Conservation (phyloP, 2,329 filamentous ascomycete genomes). For the Fusarium palustre region DNA sequence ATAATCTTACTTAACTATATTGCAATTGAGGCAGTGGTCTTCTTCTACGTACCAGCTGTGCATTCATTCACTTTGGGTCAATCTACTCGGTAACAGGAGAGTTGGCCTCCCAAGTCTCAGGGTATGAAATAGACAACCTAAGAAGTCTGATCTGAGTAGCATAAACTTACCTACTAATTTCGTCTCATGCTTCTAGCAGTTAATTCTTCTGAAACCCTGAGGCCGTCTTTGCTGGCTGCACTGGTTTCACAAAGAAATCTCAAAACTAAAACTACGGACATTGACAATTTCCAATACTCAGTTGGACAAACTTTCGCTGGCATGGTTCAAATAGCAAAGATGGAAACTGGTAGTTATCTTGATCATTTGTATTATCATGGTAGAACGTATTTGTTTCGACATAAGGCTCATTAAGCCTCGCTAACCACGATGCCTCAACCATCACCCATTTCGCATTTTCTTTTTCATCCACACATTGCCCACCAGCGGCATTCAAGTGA, state of each 20-base stretch:
- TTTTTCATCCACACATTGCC: conserved; percentile 30
- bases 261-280: background rate
- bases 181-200: background rate
- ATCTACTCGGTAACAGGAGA: background rate
- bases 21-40: background rate
- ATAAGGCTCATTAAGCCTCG: conserved; percentile 14
- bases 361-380: conserved; percentile 13
- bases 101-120: background rate
- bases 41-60: background rate
- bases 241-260: background rate
- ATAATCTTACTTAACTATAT: background rate
- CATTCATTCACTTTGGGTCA: background rate
- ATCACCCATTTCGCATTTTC: conserved; percentile 15
- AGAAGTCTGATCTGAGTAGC: background rate
- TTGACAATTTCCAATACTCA: too few species aligned
- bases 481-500: conserved; percentile 25
- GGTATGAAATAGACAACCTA: background rate
- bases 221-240: background rate
- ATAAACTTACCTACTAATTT: background rate
- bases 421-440: conserved; percentile 31
- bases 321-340: background rate
- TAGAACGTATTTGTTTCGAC: conserved; percentile 12
- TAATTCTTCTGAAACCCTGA: background rate
- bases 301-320: background rate
- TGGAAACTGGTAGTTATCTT: background rate